A percentile compares a stretch with the other conserved stretches of the same genome.
Evolutionary conservation across 805 yeast genomes (phyloP).

Genomic region (Ogataea nakhonphanomensis): DNA sequence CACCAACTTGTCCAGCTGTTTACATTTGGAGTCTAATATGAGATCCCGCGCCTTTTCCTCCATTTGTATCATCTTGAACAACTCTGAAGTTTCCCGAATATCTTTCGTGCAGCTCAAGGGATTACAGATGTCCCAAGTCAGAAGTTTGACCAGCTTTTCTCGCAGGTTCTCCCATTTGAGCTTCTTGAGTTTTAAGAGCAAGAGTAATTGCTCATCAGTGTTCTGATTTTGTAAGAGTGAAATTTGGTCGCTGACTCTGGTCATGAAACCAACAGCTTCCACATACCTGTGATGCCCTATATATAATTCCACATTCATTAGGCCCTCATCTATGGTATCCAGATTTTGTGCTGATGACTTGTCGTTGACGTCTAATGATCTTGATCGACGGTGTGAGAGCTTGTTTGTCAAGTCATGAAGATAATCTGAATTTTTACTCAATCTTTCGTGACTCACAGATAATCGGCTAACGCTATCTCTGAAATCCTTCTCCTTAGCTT

Average conservation of each 20-base stretch:
- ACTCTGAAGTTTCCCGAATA: constrained; percentile 26
- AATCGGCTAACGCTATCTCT: constrained; percentile 43
- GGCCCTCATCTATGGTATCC: constrained; percentile 40
- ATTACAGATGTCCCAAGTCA: constrained; percentile 24
- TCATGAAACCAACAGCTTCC: constrained; percentile 38
- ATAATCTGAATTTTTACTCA: constrained; percentile 35
- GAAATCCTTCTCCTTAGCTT: constrained; percentile 39
- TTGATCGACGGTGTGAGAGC: constrained; percentile 52
- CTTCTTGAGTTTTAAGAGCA: constrained; percentile 13
- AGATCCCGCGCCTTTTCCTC: constrained; percentile 47
- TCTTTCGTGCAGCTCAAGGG: constrained; percentile 18
- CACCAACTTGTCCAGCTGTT: constrained; percentile 44
- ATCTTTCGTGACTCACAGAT: constrained; percentile 26
- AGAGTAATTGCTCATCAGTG: constrained; percentile 18
- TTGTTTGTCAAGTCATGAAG: constrained; percentile 59
- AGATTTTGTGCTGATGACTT: constrained; percentile 23
- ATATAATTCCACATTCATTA: constrained; percentile 49
- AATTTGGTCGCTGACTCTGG: constrained; percentile 23
- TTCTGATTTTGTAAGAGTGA: constrained; percentile 15
- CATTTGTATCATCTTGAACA: constrained; percentile 37
- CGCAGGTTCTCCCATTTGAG: constrained; percentile 26
- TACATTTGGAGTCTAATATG: constrained; percentile 46
- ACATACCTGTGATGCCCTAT: constrained; percentile 45
- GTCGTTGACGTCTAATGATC: constrained; percentile 43
- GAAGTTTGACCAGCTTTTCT: constrained; percentile 18